phyloP scores from a whole-genome alignment of 805 yeast genomes.

The Candida schatavii region DNA sequence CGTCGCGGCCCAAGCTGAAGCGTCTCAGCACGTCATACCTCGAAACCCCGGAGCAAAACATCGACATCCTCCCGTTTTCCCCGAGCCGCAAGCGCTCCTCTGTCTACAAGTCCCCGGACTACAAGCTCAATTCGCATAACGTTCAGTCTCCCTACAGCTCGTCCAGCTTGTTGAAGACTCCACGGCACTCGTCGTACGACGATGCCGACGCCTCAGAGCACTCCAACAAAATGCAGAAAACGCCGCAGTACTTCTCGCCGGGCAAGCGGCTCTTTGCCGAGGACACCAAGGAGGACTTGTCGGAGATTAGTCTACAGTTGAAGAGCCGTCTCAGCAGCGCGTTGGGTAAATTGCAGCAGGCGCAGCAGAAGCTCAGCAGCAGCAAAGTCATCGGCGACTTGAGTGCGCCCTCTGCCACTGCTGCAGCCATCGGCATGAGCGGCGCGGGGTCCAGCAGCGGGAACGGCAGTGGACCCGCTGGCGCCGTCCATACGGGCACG shows the following conservation, averaged over 20 bases:
- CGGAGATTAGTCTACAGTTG: conserved; percentile 37
- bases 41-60: conserved; percentile 35
- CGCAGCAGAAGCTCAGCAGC: conserved; percentile 3
- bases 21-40: conserved; percentile 28
- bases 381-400: conserved; percentile 9
- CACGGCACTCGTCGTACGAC: conserved; percentile 24
- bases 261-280: conserved; percentile 36
- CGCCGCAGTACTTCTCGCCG: conserved; percentile 40
- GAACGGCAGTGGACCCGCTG: background rate
- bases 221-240: conserved; percentile 28
- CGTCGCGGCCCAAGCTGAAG: conserved; percentile 14
- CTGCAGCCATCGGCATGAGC: background rate
- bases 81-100: conserved; percentile 38
- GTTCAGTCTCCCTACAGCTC: conserved; percentile 28
- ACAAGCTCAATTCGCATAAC: conserved; percentile 21
- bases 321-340: conserved; percentile 38
- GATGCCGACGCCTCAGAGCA: conserved; percentile 23
- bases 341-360: conserved; percentile 35
- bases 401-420: background rate
- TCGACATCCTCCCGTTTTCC: conserved; percentile 30
- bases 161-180: conserved; percentile 28
- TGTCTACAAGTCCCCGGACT: conserved; percentile 34
- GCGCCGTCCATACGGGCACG: too few species aligned
- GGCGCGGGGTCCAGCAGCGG: background rate
- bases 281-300: conserved; percentile 32